Evolutionary conservation across 2,329 filamentous ascomycete genomes (phyloP).

Genomic region (Beauveria brongniartii): DNA sequence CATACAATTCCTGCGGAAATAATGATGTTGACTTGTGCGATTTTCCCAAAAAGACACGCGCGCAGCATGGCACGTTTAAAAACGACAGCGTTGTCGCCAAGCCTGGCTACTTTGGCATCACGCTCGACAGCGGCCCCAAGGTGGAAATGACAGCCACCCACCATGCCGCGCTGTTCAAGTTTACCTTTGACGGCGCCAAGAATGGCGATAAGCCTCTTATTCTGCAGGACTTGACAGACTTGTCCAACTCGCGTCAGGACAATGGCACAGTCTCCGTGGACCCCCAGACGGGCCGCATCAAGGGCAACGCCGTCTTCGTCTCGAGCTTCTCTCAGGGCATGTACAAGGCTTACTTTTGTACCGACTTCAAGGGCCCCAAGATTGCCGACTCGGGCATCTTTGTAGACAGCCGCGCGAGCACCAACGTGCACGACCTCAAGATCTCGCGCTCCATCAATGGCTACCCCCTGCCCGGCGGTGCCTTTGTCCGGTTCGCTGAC

Average conservation of each 20-base stretch:
- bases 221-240: conserved; percentile 56
- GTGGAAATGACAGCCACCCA: conserved; percentile 62
- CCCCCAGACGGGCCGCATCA: conserved; percentile 48
- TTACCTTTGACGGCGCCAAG: conserved; percentile 46
- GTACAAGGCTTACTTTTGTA: conserved; percentile 57
- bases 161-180: conserved; percentile 58
- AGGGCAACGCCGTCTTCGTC: conserved; percentile 51
- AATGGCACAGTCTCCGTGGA: conserved; percentile 51
- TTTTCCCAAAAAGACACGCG: conserved; percentile 43
- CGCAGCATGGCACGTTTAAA: conserved; percentile 34
- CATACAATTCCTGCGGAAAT: conserved; percentile 52
- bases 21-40: conserved; percentile 55
- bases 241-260: conserved; percentile 51
- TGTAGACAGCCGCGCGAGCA: conserved; percentile 45
- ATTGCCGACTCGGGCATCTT: conserved; percentile 56
- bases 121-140: conserved; percentile 46
- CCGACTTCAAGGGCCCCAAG: conserved; percentile 53
- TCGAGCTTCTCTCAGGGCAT: conserved; percentile 58
- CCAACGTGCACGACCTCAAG: conserved; percentile 36
- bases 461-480: conserved; percentile 51
- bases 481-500: conserved; percentile 53
- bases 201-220: conserved; percentile 45
- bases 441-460: conserved; percentile 43
- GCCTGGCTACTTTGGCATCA: conserved; percentile 60
- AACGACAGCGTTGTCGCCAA: conserved; percentile 44